A percentile compares a stretch with the other conserved stretches of the same genome.
Evolutionary conservation across 2,329 filamentous ascomycete genomes (phyloP).

Genomic region (Fusarium sp.): DNA sequence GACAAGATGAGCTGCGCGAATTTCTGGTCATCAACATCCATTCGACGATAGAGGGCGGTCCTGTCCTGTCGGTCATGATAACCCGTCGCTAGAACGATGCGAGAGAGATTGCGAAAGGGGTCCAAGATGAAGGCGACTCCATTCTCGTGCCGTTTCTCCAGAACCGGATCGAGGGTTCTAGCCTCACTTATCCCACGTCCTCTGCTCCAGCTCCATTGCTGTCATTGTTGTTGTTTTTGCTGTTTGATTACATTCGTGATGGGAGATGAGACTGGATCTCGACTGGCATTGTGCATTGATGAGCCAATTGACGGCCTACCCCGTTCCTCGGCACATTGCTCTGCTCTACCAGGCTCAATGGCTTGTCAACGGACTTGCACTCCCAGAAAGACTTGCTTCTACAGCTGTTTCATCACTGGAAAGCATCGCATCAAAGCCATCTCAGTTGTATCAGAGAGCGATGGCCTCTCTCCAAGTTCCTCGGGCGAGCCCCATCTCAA

Average conservation of each 20-base stretch:
- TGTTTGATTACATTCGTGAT: constrained; percentile 28
- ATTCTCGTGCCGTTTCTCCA: constrained; percentile 14
- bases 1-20: constrained; percentile 31
- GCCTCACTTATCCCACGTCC: background rate
- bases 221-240: background rate
- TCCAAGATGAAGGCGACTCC: constrained; percentile 22
- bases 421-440: background rate
- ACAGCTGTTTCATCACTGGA: background rate
- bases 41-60: background rate
- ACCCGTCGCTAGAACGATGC: constrained; percentile 19
- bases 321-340: background rate
- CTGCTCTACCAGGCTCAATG: background rate
- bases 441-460: constrained; percentile 2
- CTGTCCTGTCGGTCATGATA: background rate
- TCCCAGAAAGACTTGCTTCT: background rate
- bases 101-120: constrained; percentile 28
- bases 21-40: constrained; percentile 15
- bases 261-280: constrained; percentile 21
- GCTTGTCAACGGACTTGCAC: background rate
- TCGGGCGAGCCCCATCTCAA: background rate
- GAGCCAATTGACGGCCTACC: constrained; percentile 16
- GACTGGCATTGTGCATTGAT: constrained; percentile 11
- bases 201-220: background rate
- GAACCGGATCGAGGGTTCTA: background rate
- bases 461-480: constrained; percentile 2